A percentile compares a stretch with the other conserved stretches of the same genome.
These are phyloP conservation scores for Ascochyta clinopodiicola DNA, from an alignment of 2,329 filamentous ascomycete genomes.

Conservation along the genomic window DNA sequence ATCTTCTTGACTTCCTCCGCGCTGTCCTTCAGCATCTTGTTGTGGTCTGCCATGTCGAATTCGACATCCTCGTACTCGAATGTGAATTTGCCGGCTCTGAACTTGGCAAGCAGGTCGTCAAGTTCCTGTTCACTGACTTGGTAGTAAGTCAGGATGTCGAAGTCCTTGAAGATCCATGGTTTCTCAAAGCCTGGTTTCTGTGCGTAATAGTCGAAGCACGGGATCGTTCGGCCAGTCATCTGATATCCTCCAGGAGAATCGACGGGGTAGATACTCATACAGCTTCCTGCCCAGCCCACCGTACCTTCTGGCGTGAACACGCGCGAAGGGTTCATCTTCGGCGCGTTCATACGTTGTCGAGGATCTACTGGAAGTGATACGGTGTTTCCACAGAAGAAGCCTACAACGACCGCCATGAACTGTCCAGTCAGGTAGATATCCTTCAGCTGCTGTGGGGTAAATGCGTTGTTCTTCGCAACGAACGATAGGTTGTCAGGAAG, in stretches of 20 bases:
- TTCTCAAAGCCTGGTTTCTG: constrained; percentile 58
- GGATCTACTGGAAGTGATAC: constrained; percentile 62
- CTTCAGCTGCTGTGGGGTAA: constrained; percentile 57
- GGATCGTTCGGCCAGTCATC: constrained; percentile 60
- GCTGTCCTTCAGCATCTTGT: constrained; percentile 55
- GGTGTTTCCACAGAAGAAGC: constrained; percentile 63
- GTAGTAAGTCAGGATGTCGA: constrained; percentile 64
- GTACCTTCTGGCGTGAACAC: constrained; percentile 65
- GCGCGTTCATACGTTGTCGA: constrained; percentile 59
- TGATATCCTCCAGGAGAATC: constrained; percentile 65
- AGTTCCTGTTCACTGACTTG: constrained; percentile 61
- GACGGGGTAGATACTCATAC: constrained; percentile 62
- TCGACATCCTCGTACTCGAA: constrained; percentile 58
- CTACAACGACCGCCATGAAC: constrained; percentile 61
- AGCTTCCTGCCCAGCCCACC: constrained; percentile 62
- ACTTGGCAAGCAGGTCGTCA: constrained; percentile 56
- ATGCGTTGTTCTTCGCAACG: constrained; percentile 61
- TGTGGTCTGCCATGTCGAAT: constrained; percentile 65
- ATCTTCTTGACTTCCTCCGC: constrained; percentile 57
- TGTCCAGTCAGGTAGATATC: constrained; percentile 59
- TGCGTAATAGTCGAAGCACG: constrained; percentile 61
- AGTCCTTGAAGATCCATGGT: constrained; percentile 64
- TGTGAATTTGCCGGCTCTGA: constrained; percentile 59
- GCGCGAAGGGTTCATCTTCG: constrained; percentile 64
- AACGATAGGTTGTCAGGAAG: constrained; percentile 69